phyloP scores from a whole-genome alignment of 2,329 filamentous ascomycete species.

The Fusarium sp. region DNA sequence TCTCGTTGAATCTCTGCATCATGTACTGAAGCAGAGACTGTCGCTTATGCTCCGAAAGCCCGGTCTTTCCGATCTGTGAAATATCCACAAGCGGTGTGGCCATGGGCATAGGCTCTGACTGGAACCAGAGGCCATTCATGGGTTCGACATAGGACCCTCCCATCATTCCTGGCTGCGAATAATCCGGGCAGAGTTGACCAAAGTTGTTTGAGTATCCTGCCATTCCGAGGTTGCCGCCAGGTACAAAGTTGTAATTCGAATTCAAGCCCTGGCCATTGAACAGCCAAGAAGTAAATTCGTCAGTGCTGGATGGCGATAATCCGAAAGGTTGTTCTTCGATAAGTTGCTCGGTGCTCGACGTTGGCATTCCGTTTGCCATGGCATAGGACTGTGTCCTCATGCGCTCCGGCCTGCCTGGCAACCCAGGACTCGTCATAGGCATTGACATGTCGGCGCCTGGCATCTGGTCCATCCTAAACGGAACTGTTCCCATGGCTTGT shows the following conservation, averaged over 20 bases:
- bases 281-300: constrained; percentile 45
- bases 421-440: constrained; percentile 36
- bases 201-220: constrained; percentile 45
- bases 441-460: constrained; percentile 38
- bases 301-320: constrained; percentile 43
- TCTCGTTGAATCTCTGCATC: constrained; percentile 46
- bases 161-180: constrained; percentile 41
- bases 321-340: constrained; percentile 45
- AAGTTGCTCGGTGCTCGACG: constrained; percentile 33
- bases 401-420: constrained; percentile 34
- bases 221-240: constrained; percentile 38
- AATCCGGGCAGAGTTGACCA: constrained; percentile 44
- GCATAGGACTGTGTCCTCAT: constrained; percentile 35
- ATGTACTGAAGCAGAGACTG: constrained; percentile 45
- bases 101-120: constrained; percentile 42
- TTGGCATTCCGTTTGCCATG: constrained; percentile 38
- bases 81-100: constrained; percentile 39
- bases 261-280: constrained; percentile 42
- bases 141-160: constrained; percentile 42
- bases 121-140: constrained; percentile 46
- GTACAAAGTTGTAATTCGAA: constrained; percentile 40
- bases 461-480: constrained; percentile 37
- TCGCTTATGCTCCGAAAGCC: constrained; percentile 44
- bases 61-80: constrained; percentile 40
- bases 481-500: constrained; percentile 23